These are phyloP conservation scores for Telfairia occidentalis DNA, from an alignment of 331 rosid species.

Conservation along the genomic window DNA sequence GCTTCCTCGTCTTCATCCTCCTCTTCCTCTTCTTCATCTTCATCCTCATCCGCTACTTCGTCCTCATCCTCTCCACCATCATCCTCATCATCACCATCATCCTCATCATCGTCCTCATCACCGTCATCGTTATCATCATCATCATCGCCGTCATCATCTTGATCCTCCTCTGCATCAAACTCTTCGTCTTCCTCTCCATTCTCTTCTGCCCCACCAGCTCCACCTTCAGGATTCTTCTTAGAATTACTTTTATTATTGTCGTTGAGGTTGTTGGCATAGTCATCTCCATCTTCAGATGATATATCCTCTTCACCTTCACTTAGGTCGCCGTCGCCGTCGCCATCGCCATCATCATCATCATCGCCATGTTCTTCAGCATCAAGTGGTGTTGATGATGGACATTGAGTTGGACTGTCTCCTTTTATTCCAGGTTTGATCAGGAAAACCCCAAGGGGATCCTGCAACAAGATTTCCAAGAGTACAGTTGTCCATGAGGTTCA, in stretches of 20 bases:
- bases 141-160: conserved; percentile 8
- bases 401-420: conserved; percentile 24
- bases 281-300: conserved; percentile 76
- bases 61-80: conserved; percentile 40
- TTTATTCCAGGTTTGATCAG: conserved; percentile 16
- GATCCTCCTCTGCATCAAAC: conserved; percentile 5
- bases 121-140: conserved; percentile 30
- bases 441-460: conserved; percentile 32
- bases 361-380: conserved; percentile 65
- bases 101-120: conserved; percentile 18
- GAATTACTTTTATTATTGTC: conserved; percentile 39
- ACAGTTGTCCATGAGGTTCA: background rate
- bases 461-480: conserved; percentile 17
- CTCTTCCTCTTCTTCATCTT: conserved; percentile 32
- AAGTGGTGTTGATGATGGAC: conserved; percentile 30
- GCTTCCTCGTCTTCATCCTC: conserved; percentile 73
- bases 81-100: conserved; percentile 25
- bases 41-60: conserved; percentile 36
- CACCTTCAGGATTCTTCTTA: conserved; percentile 56
- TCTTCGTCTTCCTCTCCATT: conserved; percentile 49
- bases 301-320: conserved; percentile 51
- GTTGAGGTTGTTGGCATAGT: conserved; percentile 43
- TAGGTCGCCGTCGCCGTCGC: conserved; percentile 33
- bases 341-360: conserved; percentile 39
- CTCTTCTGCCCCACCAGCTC: conserved; percentile 52